A percentile compares a stretch with the other conserved stretches of the same genome.
These are phyloP conservation scores for Acanthamoeba healyi DNA, from an alignment of 208 protist genomes.

Conservation along the genomic window DNA sequence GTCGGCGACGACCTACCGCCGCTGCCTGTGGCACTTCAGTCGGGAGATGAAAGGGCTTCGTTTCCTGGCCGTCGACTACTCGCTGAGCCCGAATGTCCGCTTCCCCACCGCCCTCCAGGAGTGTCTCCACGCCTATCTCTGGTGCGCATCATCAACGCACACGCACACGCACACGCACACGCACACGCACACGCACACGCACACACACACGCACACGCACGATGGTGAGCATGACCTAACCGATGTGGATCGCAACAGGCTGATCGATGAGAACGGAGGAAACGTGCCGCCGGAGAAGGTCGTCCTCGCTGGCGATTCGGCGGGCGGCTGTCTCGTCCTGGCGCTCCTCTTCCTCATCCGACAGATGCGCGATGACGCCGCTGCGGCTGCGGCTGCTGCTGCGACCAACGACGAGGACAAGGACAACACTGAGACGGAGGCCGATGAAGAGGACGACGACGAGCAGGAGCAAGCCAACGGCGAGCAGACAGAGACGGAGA, in stretches of 20 bases:
- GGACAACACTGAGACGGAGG: not conserved
- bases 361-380: conserved; percentile 44
- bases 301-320: conserved; percentile 58
- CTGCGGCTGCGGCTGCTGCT: not conserved
- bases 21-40: conserved; percentile 67
- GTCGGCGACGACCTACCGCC: conserved; percentile 25
- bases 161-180: not conserved
- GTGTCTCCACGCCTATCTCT: conserved; percentile 66
- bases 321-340: conserved; percentile 45
- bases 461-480: not conserved
- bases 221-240: too few species aligned
- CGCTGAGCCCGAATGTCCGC: conserved; percentile 48
- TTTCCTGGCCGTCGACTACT: conserved; percentile 72
- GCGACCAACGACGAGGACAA: not conserved
- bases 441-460: not conserved
- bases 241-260: too few species aligned
- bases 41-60: conserved; percentile 70
- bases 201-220: not conserved
- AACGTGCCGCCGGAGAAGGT: conserved; percentile 57
- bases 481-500: not conserved
- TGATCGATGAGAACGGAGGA: conserved; percentile 45
- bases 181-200: not conserved
- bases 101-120: conserved; percentile 67
- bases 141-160: not conserved
- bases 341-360: conserved; percentile 56